Percentiles rank a stretch among this genome's conserved stretches.
These are phyloP conservation scores for Bondarzewia mesenterica DNA, from an alignment of 1,284 basidiomycete species.

Conservation along the genomic window DNA sequence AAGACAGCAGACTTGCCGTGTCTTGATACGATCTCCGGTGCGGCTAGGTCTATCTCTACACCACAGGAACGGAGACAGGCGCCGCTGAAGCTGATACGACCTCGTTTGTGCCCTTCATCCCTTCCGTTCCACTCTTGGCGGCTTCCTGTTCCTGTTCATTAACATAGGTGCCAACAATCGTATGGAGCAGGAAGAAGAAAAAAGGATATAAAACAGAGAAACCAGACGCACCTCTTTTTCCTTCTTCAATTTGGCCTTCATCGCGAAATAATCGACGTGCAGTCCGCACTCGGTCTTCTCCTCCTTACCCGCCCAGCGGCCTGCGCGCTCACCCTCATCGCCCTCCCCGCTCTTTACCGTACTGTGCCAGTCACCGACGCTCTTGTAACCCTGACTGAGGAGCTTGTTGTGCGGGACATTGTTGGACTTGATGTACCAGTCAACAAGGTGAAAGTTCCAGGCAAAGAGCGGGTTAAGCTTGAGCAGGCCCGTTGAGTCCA, in stretches of 20 bases:
- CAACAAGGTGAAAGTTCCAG: slow-evolving; percentile 85
- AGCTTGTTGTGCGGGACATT: slow-evolving; percentile 87
- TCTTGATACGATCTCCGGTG: too few species aligned
- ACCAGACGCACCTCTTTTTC: not conserved
- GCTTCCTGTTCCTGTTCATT: too few species aligned
- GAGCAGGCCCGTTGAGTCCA: slow-evolving; percentile 86
- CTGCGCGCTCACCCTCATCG: slow-evolving; percentile 78
- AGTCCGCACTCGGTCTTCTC: slow-evolving; percentile 95
- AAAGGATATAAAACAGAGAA: not conserved
- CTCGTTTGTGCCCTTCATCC: too few species aligned
- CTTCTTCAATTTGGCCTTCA: slow-evolving; percentile 41
- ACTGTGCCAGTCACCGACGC: slow-evolving; percentile 96
- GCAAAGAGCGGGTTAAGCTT: slow-evolving; percentile 93
- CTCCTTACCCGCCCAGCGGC: slow-evolving; percentile 82
- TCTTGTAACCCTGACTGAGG: slow-evolving; percentile 87
- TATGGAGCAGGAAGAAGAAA: not conserved
- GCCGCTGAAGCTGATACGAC: too few species aligned
- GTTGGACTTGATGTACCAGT: slow-evolving; percentile 81
- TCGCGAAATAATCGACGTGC: slow-evolving; percentile 79
- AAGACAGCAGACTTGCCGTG: too few species aligned
- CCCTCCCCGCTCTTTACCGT: slow-evolving; percentile 68
- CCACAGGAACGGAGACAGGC: too few species aligned
- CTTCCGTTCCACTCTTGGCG: too few species aligned
- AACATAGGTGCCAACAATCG: too few species aligned
- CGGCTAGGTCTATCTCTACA: too few species aligned